A percentile compares a stretch with the other conserved stretches of the same genome.
Conservation (phyloP, 2,329 filamentous ascomycete genomes). For the Pseudogymnoascus sp. region DNA sequence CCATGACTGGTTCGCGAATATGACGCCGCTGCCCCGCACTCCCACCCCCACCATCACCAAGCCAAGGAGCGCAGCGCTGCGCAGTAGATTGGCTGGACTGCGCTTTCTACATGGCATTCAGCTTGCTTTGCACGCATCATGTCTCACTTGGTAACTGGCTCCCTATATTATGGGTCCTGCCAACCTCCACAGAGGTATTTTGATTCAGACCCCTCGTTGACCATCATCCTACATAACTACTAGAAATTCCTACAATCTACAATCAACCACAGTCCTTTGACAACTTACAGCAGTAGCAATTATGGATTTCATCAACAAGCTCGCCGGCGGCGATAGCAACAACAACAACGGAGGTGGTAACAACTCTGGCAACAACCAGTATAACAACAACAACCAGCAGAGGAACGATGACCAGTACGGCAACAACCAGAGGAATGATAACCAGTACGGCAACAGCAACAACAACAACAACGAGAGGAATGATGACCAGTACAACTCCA, state of each 20-base stretch:
- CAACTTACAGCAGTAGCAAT: conserved; percentile 11
- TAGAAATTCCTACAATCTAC: neutral
- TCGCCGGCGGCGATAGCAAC: conserved; percentile 37
- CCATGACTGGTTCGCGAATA: neutral
- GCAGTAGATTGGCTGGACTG: neutral
- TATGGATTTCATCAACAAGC: conserved; percentile 52
- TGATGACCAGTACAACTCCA: conserved; percentile 18
- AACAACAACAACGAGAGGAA: conserved; percentile 27
- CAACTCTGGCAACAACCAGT: conserved; percentile 12
- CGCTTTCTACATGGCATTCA: neutral
- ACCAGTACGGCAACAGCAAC: conserved; percentile 14
- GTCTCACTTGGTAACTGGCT: conserved; percentile 1
- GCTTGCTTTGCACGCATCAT: conserved; percentile 2
- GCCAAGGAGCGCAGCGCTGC: neutral
- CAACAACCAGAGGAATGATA: conserved; percentile 28
- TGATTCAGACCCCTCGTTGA: neutral
- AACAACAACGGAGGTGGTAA: conserved; percentile 26
- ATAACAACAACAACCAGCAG: conserved; percentile 4
- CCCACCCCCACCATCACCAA: neutral
- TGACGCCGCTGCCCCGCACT: conserved; percentile 1
- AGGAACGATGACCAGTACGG: conserved; percentile 18
- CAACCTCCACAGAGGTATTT: neutral
- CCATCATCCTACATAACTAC: neutral
- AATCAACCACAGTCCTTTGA: neutral
- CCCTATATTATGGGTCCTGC: conserved; percentile 3